Percentiles rank a stretch among this genome's conserved stretches.
Conservation (phyloP, 2,329 filamentous ascomycete genomes). For the Pseudocercospora musae region DNA sequence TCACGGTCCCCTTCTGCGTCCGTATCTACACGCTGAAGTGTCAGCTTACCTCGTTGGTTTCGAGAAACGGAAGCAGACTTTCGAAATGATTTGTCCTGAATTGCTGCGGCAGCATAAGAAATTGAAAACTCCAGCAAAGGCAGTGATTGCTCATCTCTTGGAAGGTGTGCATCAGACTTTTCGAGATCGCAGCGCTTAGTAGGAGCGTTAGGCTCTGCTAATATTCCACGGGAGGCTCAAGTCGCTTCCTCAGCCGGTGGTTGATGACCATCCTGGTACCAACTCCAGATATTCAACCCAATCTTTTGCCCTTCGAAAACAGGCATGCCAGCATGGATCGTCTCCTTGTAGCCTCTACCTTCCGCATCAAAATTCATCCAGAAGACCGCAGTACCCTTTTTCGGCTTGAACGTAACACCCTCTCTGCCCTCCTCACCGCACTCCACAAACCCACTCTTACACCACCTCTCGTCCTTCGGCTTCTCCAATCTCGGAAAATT, state of each 20-base stretch:
- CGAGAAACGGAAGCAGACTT: too few relatives aligned
- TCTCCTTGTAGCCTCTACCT: constrained; percentile 56
- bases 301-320: constrained; percentile 56
- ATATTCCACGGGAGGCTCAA: too few relatives aligned
- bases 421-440: constrained; percentile 40
- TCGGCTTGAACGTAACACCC: constrained; percentile 58
- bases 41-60: too few relatives aligned
- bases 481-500: constrained; percentile 54
- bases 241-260: not conserved
- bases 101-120: too few relatives aligned
- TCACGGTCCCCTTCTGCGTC: too few relatives aligned
- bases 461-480: constrained; percentile 51
- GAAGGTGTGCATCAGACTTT: too few relatives aligned
- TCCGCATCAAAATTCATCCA: constrained; percentile 60
- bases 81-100: too few relatives aligned
- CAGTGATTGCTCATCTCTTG: too few relatives aligned
- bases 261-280: constrained; percentile 46
- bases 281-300: constrained; percentile 64
- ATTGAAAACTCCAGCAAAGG: too few relatives aligned
- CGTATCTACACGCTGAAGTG: too few relatives aligned
- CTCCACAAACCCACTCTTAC: constrained; percentile 50
- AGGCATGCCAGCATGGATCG: constrained; percentile 60
- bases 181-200: too few relatives aligned
- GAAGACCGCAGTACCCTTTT: constrained; percentile 58
- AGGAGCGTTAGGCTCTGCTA: not conserved